Evolutionary conservation across 1,139 yeast species (phyloP).

Genomic region (Insectozyma bohioensis): DNA sequence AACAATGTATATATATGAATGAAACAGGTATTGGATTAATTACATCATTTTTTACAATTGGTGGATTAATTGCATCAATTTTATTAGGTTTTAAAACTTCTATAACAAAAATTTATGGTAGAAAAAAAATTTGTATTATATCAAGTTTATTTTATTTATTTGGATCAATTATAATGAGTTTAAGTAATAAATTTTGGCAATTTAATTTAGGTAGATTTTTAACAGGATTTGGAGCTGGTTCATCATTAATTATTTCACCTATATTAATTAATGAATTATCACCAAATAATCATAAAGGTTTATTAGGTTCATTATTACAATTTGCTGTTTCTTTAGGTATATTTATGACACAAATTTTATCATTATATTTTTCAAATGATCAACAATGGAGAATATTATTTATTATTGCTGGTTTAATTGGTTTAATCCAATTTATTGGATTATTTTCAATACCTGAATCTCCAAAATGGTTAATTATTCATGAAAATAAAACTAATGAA

Average conservation of each 20-base stretch:
- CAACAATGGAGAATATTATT: conserved; percentile 72
- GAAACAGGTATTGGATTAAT: conserved; percentile 73
- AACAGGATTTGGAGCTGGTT: conserved; percentile 86
- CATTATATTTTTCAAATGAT: conserved; percentile 66
- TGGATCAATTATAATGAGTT: conserved; percentile 67
- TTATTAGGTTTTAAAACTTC: conserved; percentile 52
- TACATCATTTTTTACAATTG: conserved; percentile 80
- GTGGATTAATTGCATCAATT: conserved; percentile 80
- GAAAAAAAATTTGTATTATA: conserved; percentile 54
- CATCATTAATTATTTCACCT: conserved; percentile 85
- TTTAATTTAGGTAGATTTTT: conserved; percentile 73
- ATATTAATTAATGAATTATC: conserved; percentile 77
- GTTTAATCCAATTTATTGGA: conserved; percentile 47
- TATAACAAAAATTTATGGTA: conserved; percentile 65
- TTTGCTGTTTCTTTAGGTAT: conserved; percentile 84
- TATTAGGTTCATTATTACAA: conserved; percentile 86
- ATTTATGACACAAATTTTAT: conserved; percentile 69
- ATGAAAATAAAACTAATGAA: conserved; percentile 27
- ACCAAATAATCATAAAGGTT: conserved; percentile 67
- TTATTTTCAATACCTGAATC: conserved; percentile 63
- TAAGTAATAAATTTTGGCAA: conserved; percentile 42
- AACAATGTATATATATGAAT: conserved; percentile 56
- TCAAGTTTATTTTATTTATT: conserved; percentile 56
- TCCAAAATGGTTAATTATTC: conserved; percentile 72
- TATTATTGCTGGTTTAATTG: conserved; percentile 56